Evolutionary conservation across 139 green algal species (phyloP).

Genomic region (Coelastrella sp.): DNA sequence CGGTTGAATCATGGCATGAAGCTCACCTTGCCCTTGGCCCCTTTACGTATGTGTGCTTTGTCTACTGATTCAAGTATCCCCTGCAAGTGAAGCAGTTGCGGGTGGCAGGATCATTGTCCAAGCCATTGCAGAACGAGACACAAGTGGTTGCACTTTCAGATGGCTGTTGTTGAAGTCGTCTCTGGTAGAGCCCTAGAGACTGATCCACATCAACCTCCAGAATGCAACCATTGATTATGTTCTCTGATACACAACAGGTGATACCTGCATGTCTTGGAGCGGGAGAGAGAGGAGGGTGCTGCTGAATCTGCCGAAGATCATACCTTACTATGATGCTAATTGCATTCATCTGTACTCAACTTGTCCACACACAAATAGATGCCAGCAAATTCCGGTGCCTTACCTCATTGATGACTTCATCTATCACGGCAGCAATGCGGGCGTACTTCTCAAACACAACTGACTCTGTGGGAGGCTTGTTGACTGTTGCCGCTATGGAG

Average conservation of each 20-base stretch:
- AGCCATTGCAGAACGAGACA: neutral
- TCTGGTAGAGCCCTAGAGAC: no score
- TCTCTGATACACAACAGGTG: no score
- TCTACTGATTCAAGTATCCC: slow-evolving; percentile 61
- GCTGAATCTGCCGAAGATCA: no score
- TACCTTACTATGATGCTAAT: no score
- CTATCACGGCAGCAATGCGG: slow-evolving; percentile 57
- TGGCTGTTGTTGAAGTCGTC: neutral
- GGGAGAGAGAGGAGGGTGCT: no score
- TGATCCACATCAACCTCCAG: no score
- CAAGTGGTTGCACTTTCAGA: neutral
- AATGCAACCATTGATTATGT: no score
- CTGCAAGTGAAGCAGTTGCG: neutral
- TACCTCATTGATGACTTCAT: slow-evolving; percentile 70
- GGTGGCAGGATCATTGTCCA: neutral
- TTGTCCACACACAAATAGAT: no score
- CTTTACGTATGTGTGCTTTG: slow-evolving; percentile 61
- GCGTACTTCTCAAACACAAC: slow-evolving; percentile 70
- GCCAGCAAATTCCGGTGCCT: no score
- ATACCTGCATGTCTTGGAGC: no score
- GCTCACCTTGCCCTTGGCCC: slow-evolving; percentile 58
- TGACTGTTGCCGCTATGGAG: slow-evolving; percentile 63
- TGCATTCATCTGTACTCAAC: no score
- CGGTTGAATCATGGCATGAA: neutral
- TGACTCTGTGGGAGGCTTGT: slow-evolving; percentile 46